Percentiles rank a stretch among this genome's conserved stretches.
These are phyloP conservation scores for Magnaporthiopsis rhizophila DNA, from an alignment of 2,329 filamentous ascomycete species.

Conservation along the genomic window DNA sequence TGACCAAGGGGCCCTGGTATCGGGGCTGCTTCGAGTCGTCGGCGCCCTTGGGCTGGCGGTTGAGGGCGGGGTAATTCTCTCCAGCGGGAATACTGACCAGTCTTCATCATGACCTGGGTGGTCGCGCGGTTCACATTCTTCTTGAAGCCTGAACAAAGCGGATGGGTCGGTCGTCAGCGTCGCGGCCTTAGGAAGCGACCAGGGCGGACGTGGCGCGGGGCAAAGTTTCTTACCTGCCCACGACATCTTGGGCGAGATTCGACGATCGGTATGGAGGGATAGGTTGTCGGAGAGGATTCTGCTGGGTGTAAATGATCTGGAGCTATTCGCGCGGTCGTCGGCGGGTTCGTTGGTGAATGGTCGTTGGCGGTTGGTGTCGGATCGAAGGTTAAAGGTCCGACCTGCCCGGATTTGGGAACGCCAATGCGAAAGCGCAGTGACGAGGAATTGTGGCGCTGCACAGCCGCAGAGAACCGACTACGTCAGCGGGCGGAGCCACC, in stretches of 20 bases:
- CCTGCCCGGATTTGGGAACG: not conserved
- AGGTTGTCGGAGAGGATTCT: not conserved
- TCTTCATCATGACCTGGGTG: slow-evolving; percentile 99
- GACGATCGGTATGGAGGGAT: not conserved
- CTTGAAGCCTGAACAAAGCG: slow-evolving; percentile 59
- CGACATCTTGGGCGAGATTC: slow-evolving; percentile 30
- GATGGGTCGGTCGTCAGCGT: not conserved
- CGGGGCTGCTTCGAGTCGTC: not conserved
- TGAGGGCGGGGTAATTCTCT: too few relatives aligned
- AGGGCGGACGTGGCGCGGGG: not conserved
- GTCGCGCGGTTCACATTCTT: slow-evolving; percentile 98
- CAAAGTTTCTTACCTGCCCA: slow-evolving; percentile 33
- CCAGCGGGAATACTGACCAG: slow-evolving; percentile 44
- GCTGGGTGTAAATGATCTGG: not conserved
- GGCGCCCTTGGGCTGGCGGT: not conserved
- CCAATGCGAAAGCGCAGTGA: not conserved
- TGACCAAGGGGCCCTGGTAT: not conserved
- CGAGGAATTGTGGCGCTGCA: not conserved
- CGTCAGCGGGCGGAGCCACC: not conserved
- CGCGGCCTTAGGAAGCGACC: too few relatives aligned
- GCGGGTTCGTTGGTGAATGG: not conserved
- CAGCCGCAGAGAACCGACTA: not conserved
- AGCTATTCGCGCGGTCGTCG: not conserved
- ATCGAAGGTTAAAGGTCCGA: not conserved
- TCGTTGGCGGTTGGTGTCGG: not conserved